Conservation (phyloP, 495 filamentous ascomycete species). For the Penicillium simplicissimum region DNA sequence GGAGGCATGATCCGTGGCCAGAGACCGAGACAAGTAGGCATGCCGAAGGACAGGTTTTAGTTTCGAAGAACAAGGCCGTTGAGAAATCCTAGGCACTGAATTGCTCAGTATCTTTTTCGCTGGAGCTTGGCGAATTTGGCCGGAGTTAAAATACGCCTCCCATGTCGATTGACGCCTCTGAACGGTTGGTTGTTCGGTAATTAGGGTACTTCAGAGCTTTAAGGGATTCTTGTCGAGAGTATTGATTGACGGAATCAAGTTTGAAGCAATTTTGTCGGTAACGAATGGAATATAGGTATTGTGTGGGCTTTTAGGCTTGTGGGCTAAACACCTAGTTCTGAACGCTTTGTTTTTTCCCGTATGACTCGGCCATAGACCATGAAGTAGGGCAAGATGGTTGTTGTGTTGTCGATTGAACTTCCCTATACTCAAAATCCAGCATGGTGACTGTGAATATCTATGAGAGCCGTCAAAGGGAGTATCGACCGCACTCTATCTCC, state of each 20-base stretch:
- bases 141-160: neutral
- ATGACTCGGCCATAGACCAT: neutral
- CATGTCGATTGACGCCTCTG: neutral
- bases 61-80: neutral
- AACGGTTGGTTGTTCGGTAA: neutral
- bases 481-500: no score
- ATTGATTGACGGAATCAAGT: neutral
- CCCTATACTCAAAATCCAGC: neutral
- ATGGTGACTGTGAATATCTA: neutral
- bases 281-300: neutral
- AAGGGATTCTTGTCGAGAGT: neutral
- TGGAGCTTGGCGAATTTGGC: neutral
- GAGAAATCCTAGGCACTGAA: neutral
- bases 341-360: neutral
- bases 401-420: neutral
- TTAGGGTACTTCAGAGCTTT: neutral
- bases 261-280: neutral
- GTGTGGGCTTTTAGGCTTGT: no score
- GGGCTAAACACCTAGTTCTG: no score
- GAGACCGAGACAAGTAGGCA: neutral
- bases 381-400: neutral
- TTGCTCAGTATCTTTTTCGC: neutral
- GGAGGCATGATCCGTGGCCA: neutral
- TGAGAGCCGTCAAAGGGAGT: constrained; percentile 14
- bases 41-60: neutral